A percentile compares a stretch with the other conserved stretches of the same genome.
These are phyloP conservation scores for Pisolithus microcarpus DNA, from an alignment of 768 basidiomycete genomes.

Conservation along the genomic window DNA sequence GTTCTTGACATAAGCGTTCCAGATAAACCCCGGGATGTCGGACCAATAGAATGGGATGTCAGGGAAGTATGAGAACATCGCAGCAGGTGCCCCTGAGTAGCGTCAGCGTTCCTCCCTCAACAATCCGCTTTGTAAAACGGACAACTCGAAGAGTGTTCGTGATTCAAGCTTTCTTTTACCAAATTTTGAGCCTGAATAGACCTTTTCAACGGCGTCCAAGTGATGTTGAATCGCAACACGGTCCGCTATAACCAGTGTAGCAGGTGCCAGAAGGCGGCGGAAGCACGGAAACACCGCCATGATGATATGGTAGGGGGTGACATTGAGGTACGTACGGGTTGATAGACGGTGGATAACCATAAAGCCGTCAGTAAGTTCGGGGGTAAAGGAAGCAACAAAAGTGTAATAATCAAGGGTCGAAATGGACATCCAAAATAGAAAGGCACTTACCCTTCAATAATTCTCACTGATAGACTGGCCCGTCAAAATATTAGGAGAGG, in stretches of 20 bases:
- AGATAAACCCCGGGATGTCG: constrained; percentile 39
- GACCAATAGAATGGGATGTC: constrained; percentile 12
- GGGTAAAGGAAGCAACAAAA: not conserved
- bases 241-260: not conserved
- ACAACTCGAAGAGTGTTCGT: no score
- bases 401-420: not conserved
- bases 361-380: not conserved
- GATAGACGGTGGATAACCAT: not conserved
- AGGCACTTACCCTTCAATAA: no score
- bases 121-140: no score
- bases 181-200: not conserved
- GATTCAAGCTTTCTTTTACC: no score
- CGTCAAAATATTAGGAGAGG: no score
- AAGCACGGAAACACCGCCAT: not conserved
- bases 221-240: not conserved
- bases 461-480: no score
- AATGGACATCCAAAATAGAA: not conserved
- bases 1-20: constrained; percentile 54
- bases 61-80: constrained; percentile 1
- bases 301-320: not conserved
- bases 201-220: no score
- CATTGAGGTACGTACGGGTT: not conserved
- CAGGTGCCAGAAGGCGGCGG: no score
- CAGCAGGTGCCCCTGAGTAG: not conserved
- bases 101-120: not conserved